A percentile compares a stretch with the other conserved stretches of the same genome.
Evolutionary conservation across 2,329 filamentous ascomycete genomes (phyloP).

Genomic region (Septoria petroselini): DNA sequence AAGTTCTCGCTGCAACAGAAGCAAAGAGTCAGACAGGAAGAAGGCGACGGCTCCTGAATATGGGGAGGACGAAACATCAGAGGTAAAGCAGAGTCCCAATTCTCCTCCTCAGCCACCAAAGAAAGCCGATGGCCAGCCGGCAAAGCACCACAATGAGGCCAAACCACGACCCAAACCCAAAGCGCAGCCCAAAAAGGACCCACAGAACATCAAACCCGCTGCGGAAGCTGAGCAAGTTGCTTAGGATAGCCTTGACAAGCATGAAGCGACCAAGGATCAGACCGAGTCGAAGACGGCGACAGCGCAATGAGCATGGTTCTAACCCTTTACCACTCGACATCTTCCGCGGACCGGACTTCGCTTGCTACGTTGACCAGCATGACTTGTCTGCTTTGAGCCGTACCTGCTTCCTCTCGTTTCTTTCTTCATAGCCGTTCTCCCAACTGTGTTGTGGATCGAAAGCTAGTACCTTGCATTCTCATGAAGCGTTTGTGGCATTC

Average conservation of each 20-base stretch:
- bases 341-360: neutral
- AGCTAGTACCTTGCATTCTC: conserved; percentile 2
- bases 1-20: conserved; percentile 26
- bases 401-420: neutral
- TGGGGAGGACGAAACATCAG: conserved; percentile 16
- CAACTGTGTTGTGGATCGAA: conserved; percentile 1
- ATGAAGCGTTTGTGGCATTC: conserved; percentile 11
- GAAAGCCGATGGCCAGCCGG: conserved; percentile 12
- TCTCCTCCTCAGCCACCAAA: conserved; percentile 11
- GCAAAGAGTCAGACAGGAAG: conserved; percentile 6
- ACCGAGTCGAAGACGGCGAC: conserved; percentile 1
- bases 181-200: conserved; percentile 5
- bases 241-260: conserved; percentile 4
- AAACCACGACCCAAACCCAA: conserved; percentile 7
- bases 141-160: conserved; percentile 8
- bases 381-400: conserved; percentile 6
- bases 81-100: conserved; percentile 18
- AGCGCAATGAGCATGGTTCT: conserved; percentile 1
- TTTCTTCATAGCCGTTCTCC: conserved; percentile 2
- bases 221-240: conserved; percentile 1
- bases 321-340: neutral
- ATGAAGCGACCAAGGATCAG: neutral
- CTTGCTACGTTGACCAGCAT: conserved; percentile 5
- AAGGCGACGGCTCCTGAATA: conserved; percentile 12
- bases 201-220: conserved; percentile 2